Conservation (phyloP, 768 basidiomycete genomes). For the Kwoniella newhampshirensis region DNA sequence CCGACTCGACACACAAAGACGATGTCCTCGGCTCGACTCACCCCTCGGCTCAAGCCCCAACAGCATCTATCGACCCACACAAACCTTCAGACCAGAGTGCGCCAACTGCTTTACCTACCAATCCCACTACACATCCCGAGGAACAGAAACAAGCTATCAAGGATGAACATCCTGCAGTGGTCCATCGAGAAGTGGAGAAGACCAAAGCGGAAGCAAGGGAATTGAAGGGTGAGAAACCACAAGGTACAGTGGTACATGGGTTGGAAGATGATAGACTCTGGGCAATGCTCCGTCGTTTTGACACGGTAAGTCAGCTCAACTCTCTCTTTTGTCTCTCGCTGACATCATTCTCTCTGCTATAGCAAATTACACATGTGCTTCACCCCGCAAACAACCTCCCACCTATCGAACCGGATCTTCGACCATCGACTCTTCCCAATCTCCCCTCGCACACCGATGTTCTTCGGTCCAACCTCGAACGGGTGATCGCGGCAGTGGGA, state of each 20-base stretch:
- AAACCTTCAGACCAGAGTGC: slow-evolving; percentile 35
- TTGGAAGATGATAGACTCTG: slow-evolving; percentile 55
- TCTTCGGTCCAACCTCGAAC: slow-evolving; percentile 54
- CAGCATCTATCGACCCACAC: slow-evolving; percentile 41
- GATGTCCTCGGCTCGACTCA: slow-evolving; percentile 9
- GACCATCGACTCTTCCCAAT: slow-evolving; percentile 53
- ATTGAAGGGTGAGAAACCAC: slow-evolving; percentile 40
- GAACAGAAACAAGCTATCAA: slow-evolving; percentile 48
- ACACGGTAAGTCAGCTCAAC: slow-evolving; percentile 43
- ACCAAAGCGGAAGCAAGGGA: slow-evolving; percentile 53
- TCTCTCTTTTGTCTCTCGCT: neutral
- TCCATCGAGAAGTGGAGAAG: slow-evolving; percentile 54
- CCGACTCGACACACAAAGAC: slow-evolving; percentile 5
- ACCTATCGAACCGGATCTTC: slow-evolving; percentile 54
- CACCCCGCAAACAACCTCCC: slow-evolving; percentile 52
- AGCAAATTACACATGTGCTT: slow-evolving; percentile 55
- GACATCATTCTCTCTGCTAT: no score
- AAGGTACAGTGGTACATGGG: slow-evolving; percentile 53
- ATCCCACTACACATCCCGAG: slow-evolving; percentile 44
- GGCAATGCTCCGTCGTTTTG: slow-evolving; percentile 53
- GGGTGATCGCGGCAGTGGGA: slow-evolving; percentile 53
- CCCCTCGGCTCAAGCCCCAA: slow-evolving; percentile 21
- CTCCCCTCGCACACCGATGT: slow-evolving; percentile 54
- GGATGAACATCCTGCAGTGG: slow-evolving; percentile 46
- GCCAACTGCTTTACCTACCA: slow-evolving; percentile 51